phyloP scores from a whole-genome alignment of 116 monocot genomes.

The Thalassia testudinum region DNA sequence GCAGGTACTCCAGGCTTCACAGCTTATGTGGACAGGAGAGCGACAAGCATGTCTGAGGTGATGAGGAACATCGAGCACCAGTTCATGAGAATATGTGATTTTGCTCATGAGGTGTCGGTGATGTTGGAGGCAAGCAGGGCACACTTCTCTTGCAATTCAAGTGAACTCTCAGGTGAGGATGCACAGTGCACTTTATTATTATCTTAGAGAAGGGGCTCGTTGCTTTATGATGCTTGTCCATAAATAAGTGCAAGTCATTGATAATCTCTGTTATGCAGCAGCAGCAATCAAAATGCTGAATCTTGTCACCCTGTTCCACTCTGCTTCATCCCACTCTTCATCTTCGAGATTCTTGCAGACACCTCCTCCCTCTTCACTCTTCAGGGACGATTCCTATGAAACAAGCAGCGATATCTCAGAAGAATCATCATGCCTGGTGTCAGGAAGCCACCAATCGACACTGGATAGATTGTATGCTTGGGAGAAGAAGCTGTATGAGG shows the following conservation, averaged over 20 bases:
- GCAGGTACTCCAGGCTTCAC: conserved; percentile 65
- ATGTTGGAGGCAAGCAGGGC: conserved; percentile 76
- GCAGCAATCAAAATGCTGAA: conserved; percentile 59
- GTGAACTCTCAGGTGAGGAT: conserved; percentile 46
- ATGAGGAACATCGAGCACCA: conserved; percentile 71
- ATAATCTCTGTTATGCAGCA: too few relatives aligned
- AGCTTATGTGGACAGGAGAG: conserved; percentile 62
- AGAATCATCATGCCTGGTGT: conserved; percentile 55
- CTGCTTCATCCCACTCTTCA: conserved; percentile 41
- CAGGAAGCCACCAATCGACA: conserved; percentile 84
- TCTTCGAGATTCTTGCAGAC: conserved; percentile 62
- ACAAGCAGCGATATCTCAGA: conserved; percentile 66
- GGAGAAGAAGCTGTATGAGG: conserved; percentile 95
- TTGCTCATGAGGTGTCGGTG: conserved; percentile 64
- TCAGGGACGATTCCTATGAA: conserved; percentile 52
- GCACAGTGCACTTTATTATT: too few relatives aligned
- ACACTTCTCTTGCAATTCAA: conserved; percentile 40
- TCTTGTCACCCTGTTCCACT: conserved; percentile 60
- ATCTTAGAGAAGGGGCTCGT: too few relatives aligned
- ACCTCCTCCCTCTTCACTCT: conserved; percentile 19
- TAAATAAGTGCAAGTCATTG: too few relatives aligned
- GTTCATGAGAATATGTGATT: conserved; percentile 63
- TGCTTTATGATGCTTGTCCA: too few relatives aligned
- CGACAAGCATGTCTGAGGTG: conserved; percentile 59
- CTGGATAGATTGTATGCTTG: conserved; percentile 81